Conservation (phyloP, 2,329 filamentous ascomycete genomes). For the Ophiostoma pallidulum region DNA sequence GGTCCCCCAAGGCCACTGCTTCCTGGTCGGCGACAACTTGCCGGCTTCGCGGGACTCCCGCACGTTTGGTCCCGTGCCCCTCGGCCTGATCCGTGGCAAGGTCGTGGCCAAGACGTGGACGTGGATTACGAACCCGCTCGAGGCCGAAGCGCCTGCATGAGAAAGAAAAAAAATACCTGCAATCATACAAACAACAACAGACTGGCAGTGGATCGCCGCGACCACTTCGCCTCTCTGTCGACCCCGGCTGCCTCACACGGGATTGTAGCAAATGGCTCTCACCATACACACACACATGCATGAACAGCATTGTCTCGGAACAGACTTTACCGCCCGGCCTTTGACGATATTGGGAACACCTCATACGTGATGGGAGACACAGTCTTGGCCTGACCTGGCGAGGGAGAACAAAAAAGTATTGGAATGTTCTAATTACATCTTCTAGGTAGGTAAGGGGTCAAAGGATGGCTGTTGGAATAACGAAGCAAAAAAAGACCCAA, state of each 20-base stretch:
- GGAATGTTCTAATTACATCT: slow-evolving; percentile 22
- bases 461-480: background rate
- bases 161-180: background rate
- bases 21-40: slow-evolving; percentile 82
- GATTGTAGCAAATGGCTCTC: too few species aligned
- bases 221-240: too few species aligned
- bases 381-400: too few species aligned
- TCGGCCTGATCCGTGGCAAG: slow-evolving; percentile 78
- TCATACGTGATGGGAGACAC: too few species aligned
- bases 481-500: background rate
- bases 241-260: too few species aligned
- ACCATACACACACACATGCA: too few species aligned
- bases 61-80: slow-evolving; percentile 73
- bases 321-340: too few species aligned
- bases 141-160: slow-evolving; percentile 5
- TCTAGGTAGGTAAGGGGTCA: slow-evolving; percentile 10
- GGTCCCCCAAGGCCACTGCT: slow-evolving; percentile 89
- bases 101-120: slow-evolving; percentile 52
- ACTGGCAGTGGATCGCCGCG: too few species aligned
- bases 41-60: slow-evolving; percentile 78
- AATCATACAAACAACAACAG: too few species aligned
- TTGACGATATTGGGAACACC: too few species aligned
- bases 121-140: slow-evolving; percentile 36
- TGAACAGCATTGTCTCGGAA: too few species aligned
- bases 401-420: background rate